Evolutionary conservation across 139 green algal genomes (phyloP).

Genomic region (Chlamydomonas schloesseri): DNA sequence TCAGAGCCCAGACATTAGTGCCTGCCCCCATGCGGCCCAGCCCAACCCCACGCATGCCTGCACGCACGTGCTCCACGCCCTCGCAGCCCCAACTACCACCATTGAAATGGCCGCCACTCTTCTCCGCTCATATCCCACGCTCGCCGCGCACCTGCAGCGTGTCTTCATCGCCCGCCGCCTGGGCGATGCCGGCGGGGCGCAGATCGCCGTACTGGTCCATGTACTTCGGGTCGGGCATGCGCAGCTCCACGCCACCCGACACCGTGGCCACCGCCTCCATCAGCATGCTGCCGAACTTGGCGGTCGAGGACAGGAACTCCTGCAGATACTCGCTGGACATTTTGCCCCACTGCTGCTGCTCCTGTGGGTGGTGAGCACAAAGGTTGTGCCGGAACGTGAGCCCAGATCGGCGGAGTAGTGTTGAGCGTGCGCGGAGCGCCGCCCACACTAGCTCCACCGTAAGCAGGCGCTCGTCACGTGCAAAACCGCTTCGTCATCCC

Average conservation of each 20-base stretch:
- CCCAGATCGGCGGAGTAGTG: not conserved
- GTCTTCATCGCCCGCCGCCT: conserved; percentile 67
- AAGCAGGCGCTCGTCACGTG: too few relatives aligned
- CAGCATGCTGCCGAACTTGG: conserved; percentile 81
- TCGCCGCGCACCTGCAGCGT: conserved; percentile 8
- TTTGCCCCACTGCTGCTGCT: conserved; percentile 76
- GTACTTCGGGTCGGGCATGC: conserved; percentile 73
- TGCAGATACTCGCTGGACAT: conserved; percentile 64
- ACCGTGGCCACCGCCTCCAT: conserved; percentile 77
- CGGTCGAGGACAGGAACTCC: conserved; percentile 51
- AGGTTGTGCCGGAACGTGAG: too few relatives aligned
- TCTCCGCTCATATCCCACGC: too few relatives aligned
- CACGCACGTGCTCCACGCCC: too few relatives aligned
- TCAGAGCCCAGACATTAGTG: too few relatives aligned
- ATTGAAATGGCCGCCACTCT: too few relatives aligned
- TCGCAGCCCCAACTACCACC: too few relatives aligned
- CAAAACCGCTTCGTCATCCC: too few relatives aligned
- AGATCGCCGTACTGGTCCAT: conserved; percentile 62
- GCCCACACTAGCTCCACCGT: too few relatives aligned
- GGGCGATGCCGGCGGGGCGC: conserved; percentile 65
- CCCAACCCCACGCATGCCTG: too few relatives aligned
- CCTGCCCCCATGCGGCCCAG: too few relatives aligned
- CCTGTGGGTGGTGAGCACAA: not conserved
- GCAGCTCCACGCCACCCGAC: conserved; percentile 77
- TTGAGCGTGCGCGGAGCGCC: too few relatives aligned